Evolutionary conservation across 371 early-diverging fungal species (phyloP).

Genomic region (Syncephalastrum racemosum): DNA sequence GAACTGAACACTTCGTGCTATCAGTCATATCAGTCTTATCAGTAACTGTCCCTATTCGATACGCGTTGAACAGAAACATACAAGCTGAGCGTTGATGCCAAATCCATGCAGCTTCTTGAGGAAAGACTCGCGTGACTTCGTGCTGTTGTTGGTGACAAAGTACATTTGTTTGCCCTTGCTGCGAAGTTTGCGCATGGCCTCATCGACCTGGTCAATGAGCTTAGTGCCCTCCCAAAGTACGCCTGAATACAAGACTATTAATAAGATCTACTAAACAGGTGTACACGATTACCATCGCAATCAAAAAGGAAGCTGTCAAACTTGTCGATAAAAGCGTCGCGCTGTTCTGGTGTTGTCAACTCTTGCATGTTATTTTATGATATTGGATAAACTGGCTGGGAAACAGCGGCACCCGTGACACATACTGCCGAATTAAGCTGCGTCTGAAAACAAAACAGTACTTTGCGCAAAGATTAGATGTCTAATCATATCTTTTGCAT

Average conservation of each 20-base stretch:
- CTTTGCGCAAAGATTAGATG: too few species aligned
- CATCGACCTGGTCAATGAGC: constrained; percentile 65
- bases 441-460: too few species aligned
- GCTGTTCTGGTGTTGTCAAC: constrained; percentile 27
- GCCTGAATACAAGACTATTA: constrained; percentile 49
- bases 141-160: constrained; percentile 97
- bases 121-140: constrained; percentile 82
- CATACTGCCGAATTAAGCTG: too few species aligned
- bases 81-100: constrained; percentile 70
- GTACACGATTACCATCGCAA: constrained; percentile 80
- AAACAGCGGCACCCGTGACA: too few species aligned
- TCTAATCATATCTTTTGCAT: too few species aligned
- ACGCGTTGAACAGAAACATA: constrained; percentile 23
- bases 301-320: constrained; percentile 94
- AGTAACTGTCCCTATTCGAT: background rate
- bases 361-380: constrained; percentile 17
- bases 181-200: constrained; percentile 72
- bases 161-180: constrained; percentile 59
- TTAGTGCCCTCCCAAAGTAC: constrained; percentile 89
- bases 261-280: background rate
- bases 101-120: constrained; percentile 78
- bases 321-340: constrained; percentile 50
- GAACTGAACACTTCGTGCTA: constrained; percentile 93
- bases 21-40: background rate
- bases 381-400: too few species aligned